Base-by-base conservation (phyloP, 495 filamentous ascomycete species). In the Paragyromitra xinjiangensis region DNA sequence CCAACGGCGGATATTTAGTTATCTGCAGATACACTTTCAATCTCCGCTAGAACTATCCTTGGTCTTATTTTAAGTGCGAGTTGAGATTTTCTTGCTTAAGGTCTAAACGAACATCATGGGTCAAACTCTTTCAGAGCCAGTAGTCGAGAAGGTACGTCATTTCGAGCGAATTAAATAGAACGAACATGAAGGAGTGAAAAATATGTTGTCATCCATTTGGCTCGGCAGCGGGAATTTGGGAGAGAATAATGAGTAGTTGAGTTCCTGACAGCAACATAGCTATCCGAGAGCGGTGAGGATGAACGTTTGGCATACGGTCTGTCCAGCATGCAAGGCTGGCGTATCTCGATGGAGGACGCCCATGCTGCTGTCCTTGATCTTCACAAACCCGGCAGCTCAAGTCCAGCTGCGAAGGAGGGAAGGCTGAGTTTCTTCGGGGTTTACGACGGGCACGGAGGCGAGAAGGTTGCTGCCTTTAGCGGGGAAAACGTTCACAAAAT, bases 251-350 rank as follows among this genome's bases (percentile, higher is more conserved):
- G 62, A 78, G 63, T 72, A 71, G 61, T 53, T 65, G 22, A 71
- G 39, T 77, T 55, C 50, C 77, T 70, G 55, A 75, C 77, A 2
- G 9, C 34, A 55, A 53, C 48, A 58, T 85, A 99, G 95, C 86
- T 89, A 83, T 98, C 95, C 72, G 90, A 90, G 82, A 90, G 91
- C 81, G 95, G 95, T 84, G 91, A 91, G 85, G 94, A 98, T 92
- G 94, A 97, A 78, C 91, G 93, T 83, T 89, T 97, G 82, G 83
- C 94, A 77, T 99, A 92, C 83, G 95, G 96, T 80, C 89, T 99
- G 74, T 98, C 96, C 78, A 93, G 93, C 84, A 99, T 99, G 95
- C 95, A 99, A 85, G 95, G 95, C 87, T 99, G 95, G 95, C 92
- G 95, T 85, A 98, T 98, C 84, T 96, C 93, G 85, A 99, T 99